Conservation (phyloP, 495 filamentous ascomycete genomes). For the Podospora bellae-mahoneyi region DNA sequence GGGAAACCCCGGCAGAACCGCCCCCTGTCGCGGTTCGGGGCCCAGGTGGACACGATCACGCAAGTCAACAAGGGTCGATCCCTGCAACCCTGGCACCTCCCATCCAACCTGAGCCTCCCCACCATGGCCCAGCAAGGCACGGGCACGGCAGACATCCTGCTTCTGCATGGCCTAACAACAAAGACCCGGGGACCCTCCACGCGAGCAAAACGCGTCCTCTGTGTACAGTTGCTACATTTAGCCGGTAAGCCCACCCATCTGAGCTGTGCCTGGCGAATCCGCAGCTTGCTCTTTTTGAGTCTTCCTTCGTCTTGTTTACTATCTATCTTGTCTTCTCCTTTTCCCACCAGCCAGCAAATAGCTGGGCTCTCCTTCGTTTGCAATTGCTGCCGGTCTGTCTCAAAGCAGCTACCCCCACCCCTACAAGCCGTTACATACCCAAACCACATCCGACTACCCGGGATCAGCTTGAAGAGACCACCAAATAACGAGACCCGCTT, state of each 20-base stretch:
- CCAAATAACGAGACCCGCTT: not conserved
- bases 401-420: not conserved
- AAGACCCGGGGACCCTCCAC: constrained; percentile 19
- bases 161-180: constrained; percentile 24
- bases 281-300: constrained; percentile 12
- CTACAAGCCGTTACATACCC: not conserved
- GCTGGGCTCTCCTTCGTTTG: not conserved
- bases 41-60: constrained; percentile 14
- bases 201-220: constrained; percentile 25
- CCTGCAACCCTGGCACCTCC: constrained; percentile 10
- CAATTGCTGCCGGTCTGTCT: not conserved
- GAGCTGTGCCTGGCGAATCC: constrained; percentile 13
- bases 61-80: constrained; percentile 10
- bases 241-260: constrained; percentile 21
- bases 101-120: constrained; percentile 7
- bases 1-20: not conserved
- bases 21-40: constrained; percentile 2
- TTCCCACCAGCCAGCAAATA: not conserved
- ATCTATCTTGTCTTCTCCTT: constrained; percentile 6
- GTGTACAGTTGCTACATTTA: constrained; percentile 26
- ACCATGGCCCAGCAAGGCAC: constrained; percentile 20
- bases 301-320: constrained; percentile 8
- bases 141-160: constrained; percentile 22
- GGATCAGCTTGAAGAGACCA: not conserved
- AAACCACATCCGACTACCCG: not conserved